Percentiles rank a stretch among this genome's conserved stretches.
These are phyloP conservation scores for Cutaneotrichosporon dermatis DNA, from an alignment of 1,284 basidiomycete genomes.

Conservation along the genomic window DNA sequence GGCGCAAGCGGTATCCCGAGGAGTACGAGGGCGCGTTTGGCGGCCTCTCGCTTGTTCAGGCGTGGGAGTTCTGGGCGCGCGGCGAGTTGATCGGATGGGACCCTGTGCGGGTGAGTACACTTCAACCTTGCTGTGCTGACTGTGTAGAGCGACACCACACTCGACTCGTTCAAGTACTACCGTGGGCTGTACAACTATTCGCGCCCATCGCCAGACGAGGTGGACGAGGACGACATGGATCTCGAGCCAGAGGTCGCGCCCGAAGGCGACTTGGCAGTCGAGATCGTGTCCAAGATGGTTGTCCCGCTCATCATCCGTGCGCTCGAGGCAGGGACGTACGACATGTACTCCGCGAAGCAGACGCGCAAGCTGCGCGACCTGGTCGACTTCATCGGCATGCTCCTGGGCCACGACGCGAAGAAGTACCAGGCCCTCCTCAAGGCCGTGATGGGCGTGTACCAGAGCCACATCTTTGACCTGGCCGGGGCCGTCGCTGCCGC, in stretches of 20 bases:
- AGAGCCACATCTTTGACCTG: conserved; percentile 55
- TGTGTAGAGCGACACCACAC: conserved; percentile 55
- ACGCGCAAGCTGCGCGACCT: conserved; percentile 65
- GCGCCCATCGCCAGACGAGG: conserved; percentile 48
- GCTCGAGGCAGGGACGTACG: conserved; percentile 67
- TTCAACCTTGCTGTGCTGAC: too few species aligned
- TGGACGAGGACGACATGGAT: conserved; percentile 40
- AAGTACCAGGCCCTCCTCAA: conserved; percentile 68
- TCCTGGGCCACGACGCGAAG: conserved; percentile 57
- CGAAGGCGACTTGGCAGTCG: conserved; percentile 80
- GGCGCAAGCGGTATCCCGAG: conserved; percentile 71
- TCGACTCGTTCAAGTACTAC: conserved; percentile 84
- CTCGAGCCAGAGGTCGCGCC: conserved; percentile 61
- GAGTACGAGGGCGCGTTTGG: conserved; percentile 86
- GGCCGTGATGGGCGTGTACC: conserved; percentile 60
- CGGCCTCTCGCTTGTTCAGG: conserved; percentile 77
- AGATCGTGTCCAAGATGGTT: conserved; percentile 78
- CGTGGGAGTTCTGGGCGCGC: conserved; percentile 94
- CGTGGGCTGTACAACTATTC: conserved; percentile 71
- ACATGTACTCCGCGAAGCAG: conserved; percentile 71
- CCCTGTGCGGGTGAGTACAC: conserved; percentile 64
- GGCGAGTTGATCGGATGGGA: conserved; percentile 84
- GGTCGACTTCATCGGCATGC: conserved; percentile 73
- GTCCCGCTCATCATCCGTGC: conserved; percentile 69
- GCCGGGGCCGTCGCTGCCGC: conserved; percentile 49